These are phyloP conservation scores for Schizophyllum amplum DNA, from an alignment of 1,284 basidiomycete species.

Conservation along the genomic window DNA sequence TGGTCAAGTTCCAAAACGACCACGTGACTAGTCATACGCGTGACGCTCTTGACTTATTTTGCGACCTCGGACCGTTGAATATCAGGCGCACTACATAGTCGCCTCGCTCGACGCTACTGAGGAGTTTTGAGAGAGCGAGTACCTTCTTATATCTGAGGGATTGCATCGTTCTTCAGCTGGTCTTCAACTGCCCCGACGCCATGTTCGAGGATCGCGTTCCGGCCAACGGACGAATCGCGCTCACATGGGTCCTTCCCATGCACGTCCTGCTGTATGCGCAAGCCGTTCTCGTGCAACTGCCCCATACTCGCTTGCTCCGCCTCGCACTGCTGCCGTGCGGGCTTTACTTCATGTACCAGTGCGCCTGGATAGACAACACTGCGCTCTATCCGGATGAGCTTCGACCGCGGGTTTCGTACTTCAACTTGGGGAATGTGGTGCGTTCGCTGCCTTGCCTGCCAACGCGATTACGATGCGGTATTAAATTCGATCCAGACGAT, in stretches of 20 bases:
- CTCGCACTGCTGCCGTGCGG: not conserved
- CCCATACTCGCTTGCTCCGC: not conserved
- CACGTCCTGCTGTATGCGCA: not conserved
- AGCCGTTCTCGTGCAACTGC: not conserved
- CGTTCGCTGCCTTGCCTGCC: no score
- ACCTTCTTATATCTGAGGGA: no score
- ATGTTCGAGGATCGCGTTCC: not conserved
- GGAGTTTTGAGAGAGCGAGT: no score
- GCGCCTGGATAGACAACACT: not conserved
- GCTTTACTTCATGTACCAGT: not conserved
- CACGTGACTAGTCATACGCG: no score
- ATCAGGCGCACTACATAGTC: no score
- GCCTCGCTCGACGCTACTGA: no score
- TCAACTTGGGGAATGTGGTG: not conserved
- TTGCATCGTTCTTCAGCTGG: no score
- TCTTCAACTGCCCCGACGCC: not conserved
- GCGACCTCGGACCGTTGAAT: no score
- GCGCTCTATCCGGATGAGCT: not conserved
- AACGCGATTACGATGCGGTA: no score
- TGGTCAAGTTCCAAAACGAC: no score
- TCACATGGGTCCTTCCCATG: not conserved
- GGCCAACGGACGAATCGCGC: not conserved
- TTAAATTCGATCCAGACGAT: no score
- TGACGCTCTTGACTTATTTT: no score
- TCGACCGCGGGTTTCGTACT: not conserved